A percentile compares a stretch with the other conserved stretches of the same genome.
Conservation (phyloP, 163 green algal genomes). For the Trebouxiophyceae sp. region DNA sequence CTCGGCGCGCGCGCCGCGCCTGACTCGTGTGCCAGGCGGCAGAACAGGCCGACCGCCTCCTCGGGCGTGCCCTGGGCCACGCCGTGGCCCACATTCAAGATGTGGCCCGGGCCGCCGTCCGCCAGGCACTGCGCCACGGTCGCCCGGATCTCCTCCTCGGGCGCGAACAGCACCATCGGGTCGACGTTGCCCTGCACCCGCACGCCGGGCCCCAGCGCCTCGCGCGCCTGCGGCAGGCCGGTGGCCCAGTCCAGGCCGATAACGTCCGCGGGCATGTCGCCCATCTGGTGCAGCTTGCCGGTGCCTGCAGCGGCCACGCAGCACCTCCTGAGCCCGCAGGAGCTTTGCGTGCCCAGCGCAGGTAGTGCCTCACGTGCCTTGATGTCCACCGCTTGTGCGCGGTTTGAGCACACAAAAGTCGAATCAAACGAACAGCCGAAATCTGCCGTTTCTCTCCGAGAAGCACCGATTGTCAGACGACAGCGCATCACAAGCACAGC, state of each 20-base stretch:
- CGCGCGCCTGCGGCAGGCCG: slow-evolving; percentile 66
- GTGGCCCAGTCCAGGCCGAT: slow-evolving; percentile 91
- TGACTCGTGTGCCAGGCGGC: slow-evolving; percentile 58
- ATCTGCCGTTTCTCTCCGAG: no score
- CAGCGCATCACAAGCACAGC: neutral
- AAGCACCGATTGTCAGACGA: no score
- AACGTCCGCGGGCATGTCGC: slow-evolving; percentile 59
- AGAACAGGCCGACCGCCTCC: slow-evolving; percentile 84
- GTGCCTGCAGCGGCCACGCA: slow-evolving; percentile 32
- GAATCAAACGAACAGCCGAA: no score
- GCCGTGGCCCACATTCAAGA: slow-evolving; percentile 96
- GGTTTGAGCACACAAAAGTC: no score
- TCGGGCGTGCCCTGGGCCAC: slow-evolving; percentile 91
- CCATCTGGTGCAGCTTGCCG: slow-evolving; percentile 82
- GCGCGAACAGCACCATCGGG: slow-evolving; percentile 91
- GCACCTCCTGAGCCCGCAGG: no score
- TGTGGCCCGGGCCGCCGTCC: slow-evolving; percentile 74
- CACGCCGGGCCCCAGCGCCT: slow-evolving; percentile 19
- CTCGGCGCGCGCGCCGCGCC: no score
- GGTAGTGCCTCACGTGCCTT: no score
- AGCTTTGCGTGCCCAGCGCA: no score
- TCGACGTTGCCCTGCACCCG: slow-evolving; percentile 88
- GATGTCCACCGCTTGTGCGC: no score
- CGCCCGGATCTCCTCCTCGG: slow-evolving; percentile 68
- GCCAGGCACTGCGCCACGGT: slow-evolving; percentile 63